Evolutionary conservation across 1,284 basidiomycete genomes (phyloP), one percentile per base, ranked within the genome.

Genomic region (Tilletiaria anomala): DNA sequence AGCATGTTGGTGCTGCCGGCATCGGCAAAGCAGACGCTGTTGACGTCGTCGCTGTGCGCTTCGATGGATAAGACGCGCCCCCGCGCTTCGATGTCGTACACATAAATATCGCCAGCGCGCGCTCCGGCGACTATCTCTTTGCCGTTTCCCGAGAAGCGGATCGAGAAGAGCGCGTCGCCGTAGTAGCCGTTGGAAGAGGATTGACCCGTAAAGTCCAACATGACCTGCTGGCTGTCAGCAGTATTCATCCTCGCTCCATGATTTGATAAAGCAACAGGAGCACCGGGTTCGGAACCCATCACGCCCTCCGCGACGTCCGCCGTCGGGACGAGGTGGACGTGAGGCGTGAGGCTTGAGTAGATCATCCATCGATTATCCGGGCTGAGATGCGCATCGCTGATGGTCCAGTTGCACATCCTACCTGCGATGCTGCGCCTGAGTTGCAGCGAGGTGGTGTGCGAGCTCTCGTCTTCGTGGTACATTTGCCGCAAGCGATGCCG

Each of bases 311-410:
- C 78, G 5, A 78, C 73, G 44, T 86, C 83, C 6, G 76, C 70
- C 0, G 84, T 88, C 41, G 76, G 81, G 24, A 86, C 79, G 76
- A 96, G 82, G 61, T 88, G 83, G 79, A 84, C 18, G 82, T 83
- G 56, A 0, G 62, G 64, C 18, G 54, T 60, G 48, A 66, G 65
- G 17, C 55, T 57, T 36, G 56, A 60, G 68, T 96, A 96, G 45
- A 94, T 86, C 72, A 97, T 80, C 85, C 82, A 80, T 68, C 88
- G 78, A 48, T 93, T 96, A 62, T 89, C 80, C 3, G 82, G 82
- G 47, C 83, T 86, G 8, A 93, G 72, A 67, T 94, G 86, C 11
- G 86, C 87, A 68, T 97, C 91, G 2, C 60, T 65, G 32, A 65
- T 61, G 8, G 61, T 65, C 60, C 60, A 63, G 36, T 54, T 52